Percentiles rank a stretch among this genome's conserved stretches.
Conservation (phyloP, 208 protist genomes). For the Phytomonas francai region DNA sequence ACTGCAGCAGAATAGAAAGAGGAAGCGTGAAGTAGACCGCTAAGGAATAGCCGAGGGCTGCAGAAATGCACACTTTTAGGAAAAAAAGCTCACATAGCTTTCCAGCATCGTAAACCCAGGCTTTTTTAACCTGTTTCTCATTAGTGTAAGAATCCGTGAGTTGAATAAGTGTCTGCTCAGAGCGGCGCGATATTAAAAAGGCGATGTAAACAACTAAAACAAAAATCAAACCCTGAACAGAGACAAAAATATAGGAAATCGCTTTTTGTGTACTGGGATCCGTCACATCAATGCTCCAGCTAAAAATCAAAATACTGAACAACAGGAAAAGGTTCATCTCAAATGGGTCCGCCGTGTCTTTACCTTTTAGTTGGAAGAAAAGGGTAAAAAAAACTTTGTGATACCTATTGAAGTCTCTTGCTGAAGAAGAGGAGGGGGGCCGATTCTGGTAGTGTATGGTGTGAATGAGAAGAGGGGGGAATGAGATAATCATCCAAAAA, state of each 20-base stretch:
- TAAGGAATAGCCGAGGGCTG: conserved; percentile 42
- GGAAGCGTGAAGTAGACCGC: conserved; percentile 38
- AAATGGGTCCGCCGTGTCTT: neutral
- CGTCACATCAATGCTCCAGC: conserved; percentile 78
- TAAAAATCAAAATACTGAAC: conserved; percentile 55
- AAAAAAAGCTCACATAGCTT: conserved; percentile 69
- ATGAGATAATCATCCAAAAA: too few relatives aligned
- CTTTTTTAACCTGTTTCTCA: conserved; percentile 31
- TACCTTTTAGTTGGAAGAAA: neutral
- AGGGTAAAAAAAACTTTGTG: conserved; percentile 7
- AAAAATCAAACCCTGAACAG: conserved; percentile 40
- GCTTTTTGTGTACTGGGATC: conserved; percentile 51
- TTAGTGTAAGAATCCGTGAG: conserved; percentile 48
- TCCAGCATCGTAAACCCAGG: conserved; percentile 57
- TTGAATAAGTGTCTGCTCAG: conserved; percentile 32
- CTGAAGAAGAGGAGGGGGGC: too few relatives aligned
- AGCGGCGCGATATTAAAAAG: conserved; percentile 32
- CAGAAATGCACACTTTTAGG: conserved; percentile 42
- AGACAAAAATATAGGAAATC: conserved; percentile 45
- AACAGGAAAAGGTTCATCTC: conserved; percentile 72
- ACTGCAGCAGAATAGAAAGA: conserved; percentile 82
- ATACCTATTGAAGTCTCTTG: neutral
- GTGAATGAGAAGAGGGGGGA: too few relatives aligned
- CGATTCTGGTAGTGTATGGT: too few relatives aligned
- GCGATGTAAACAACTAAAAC: conserved; percentile 37